These are phyloP conservation scores for Solanum tacnaense DNA, from an alignment of 257 asterid genomes.

Conservation along the genomic window DNA sequence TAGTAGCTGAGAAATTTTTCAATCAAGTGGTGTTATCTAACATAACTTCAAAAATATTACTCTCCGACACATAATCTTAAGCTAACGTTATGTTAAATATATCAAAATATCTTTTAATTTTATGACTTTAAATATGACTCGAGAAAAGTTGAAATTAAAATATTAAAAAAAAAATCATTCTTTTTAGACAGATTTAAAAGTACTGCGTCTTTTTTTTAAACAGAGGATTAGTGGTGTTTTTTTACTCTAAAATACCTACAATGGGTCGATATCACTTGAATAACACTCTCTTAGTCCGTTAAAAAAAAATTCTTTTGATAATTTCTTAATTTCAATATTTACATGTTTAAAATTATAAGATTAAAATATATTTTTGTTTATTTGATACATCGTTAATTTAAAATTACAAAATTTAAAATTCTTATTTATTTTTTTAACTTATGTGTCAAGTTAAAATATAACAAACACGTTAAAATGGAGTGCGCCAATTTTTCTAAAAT, in stretches of 20 bases:
- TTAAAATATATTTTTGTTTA: not conserved
- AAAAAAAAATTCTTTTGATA: no score
- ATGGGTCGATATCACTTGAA: not conserved
- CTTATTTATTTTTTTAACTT: no score
- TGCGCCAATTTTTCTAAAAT: not conserved
- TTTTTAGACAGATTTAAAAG: not conserved
- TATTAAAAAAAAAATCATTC: no score
- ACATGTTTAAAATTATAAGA: not conserved
- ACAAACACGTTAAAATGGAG: not conserved
- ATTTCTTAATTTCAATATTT: not conserved
- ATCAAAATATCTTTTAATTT: no score
- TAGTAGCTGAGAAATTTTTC: not conserved
- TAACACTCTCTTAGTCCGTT: not conserved
- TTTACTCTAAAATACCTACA: not conserved
- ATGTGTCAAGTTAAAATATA: no score
- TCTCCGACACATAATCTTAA: not conserved
- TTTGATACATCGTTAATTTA: not conserved
- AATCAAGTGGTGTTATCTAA: not conserved
- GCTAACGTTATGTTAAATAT: no score
- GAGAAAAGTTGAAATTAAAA: no score
- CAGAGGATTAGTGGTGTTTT: no score
- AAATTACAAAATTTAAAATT: no score
- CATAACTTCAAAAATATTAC: not conserved
- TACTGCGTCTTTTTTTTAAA: not conserved
- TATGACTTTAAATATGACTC: no score